Percentiles rank a stretch among this genome's conserved stretches.
Conservation (phyloP, 2,329 filamentous ascomycete genomes). For the Apiospora aurea region DNA sequence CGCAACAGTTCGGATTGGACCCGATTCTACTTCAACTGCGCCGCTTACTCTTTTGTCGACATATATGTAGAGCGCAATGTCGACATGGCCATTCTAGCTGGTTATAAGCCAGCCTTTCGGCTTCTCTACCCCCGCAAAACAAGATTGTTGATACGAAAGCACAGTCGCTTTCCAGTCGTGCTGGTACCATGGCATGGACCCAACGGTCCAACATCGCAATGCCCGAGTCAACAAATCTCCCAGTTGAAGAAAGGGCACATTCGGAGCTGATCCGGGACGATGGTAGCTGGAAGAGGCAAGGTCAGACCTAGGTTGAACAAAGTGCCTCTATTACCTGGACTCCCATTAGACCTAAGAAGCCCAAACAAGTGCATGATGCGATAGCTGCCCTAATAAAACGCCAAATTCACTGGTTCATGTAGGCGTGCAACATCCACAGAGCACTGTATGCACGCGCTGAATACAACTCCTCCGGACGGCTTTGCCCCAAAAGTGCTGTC, state of each 20-base stretch:
- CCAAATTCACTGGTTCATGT: conserved; percentile 22
- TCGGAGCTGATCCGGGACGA: background rate
- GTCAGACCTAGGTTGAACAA: background rate
- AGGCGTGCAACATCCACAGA: conserved; percentile 10
- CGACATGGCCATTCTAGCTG: background rate
- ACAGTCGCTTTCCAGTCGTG: background rate
- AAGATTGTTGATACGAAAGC: background rate
- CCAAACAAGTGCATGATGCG: conserved; percentile 18
- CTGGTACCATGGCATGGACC: background rate
- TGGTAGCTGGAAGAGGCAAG: background rate
- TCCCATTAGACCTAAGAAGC: conserved; percentile 17
- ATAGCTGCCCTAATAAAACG: conserved; percentile 23
- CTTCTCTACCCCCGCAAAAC: background rate
- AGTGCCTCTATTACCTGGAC: conserved; percentile 24
- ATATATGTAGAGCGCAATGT: background rate
- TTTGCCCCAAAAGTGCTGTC: conserved; percentile 11
- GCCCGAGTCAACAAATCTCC: background rate
- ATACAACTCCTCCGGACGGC: conserved; percentile 8
- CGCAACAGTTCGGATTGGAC: background rate
- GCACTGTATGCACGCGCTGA: conserved; percentile 16
- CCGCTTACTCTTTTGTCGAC: background rate
- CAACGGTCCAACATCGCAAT: background rate
- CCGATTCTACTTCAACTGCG: background rate
- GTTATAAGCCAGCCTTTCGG: background rate
- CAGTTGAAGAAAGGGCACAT: background rate